Evolutionary conservation across 176 grass and related monocot genomes (phyloP).

Genomic region (Musa acuminata): DNA sequence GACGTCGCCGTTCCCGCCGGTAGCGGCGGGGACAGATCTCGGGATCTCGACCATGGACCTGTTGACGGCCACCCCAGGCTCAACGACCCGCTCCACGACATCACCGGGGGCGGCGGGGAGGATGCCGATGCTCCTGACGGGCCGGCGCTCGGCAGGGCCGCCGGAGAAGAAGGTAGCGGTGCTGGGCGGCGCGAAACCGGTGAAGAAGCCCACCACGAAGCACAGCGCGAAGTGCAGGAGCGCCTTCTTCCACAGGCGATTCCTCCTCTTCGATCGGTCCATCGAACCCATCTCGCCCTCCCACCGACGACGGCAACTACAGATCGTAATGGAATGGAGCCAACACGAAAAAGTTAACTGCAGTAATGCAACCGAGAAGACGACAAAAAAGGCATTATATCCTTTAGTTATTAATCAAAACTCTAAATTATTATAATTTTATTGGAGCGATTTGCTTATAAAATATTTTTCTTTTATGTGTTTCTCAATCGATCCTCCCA

Average conservation of each 20-base stretch:
- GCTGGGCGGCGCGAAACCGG: constrained; percentile 33
- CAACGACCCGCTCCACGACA: neutral
- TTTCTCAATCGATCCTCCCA: no score
- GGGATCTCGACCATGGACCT: neutral
- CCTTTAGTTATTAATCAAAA: no score
- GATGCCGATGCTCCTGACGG: constrained; percentile 1
- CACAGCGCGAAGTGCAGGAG: constrained; percentile 36
- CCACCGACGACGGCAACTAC: neutral
- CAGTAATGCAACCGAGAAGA: neutral
- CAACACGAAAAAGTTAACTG: neutral
- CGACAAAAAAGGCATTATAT: neutral
- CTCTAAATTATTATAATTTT: no score
- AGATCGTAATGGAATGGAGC: neutral
- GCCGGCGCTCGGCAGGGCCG: neutral
- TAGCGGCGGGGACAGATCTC: neutral
- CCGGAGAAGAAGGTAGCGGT: constrained; percentile 22
- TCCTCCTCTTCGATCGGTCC: constrained; percentile 35
- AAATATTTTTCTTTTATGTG: no score
- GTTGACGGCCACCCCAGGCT: neutral
- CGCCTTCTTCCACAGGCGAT: constrained; percentile 39
- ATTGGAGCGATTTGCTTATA: no score
- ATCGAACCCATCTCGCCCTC: constrained; percentile 13
- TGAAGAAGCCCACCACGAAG: constrained; percentile 46
- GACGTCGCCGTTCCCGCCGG: neutral
- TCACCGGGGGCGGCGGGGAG: neutral